Evolutionary conservation across 2,329 filamentous ascomycete species (phyloP).

Genomic region (Trichoderma sp.): DNA sequence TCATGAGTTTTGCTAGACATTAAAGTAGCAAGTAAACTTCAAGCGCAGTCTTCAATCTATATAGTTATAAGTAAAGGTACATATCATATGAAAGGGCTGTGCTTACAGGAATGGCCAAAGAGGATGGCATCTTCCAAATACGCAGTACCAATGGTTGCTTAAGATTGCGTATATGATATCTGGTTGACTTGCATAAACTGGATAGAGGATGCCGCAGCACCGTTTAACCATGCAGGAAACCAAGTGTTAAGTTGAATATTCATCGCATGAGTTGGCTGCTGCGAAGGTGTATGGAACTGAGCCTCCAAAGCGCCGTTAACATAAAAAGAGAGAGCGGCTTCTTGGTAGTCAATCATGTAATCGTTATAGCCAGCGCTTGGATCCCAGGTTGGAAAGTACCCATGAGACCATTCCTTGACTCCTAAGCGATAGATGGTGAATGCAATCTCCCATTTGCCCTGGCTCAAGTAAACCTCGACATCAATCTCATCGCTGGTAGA

Average conservation of each 20-base stretch:
- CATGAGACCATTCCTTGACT: not conserved
- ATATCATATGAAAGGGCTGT: not conserved
- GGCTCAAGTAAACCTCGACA: conserved; percentile 5
- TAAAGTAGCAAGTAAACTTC: not conserved
- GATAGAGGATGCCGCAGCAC: not conserved
- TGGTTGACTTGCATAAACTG: conserved; percentile 3
- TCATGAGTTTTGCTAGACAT: not conserved
- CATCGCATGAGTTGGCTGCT: not conserved
- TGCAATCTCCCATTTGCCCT: conserved; percentile 10
- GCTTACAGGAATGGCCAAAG: not conserved
- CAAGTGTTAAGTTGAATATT: conserved; percentile 8
- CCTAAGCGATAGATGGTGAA: conserved; percentile 6
- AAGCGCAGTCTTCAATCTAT: not conserved
- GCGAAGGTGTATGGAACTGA: not conserved
- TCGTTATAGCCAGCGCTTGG: not conserved
- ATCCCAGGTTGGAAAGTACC: not conserved
- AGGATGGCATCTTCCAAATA: not conserved
- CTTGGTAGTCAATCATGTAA: conserved; percentile 16
- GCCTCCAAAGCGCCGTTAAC: not conserved
- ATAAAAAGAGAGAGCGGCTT: not conserved
- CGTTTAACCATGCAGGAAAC: not conserved
- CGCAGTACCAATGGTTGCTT: not conserved
- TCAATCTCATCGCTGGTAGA: conserved; percentile 13
- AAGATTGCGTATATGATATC: conserved; percentile 1
- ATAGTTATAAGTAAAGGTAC: not conserved